These are phyloP conservation scores for Neofusicoccum parvum DNA, from an alignment of 2,329 filamentous ascomycete species.

Conservation along the genomic window DNA sequence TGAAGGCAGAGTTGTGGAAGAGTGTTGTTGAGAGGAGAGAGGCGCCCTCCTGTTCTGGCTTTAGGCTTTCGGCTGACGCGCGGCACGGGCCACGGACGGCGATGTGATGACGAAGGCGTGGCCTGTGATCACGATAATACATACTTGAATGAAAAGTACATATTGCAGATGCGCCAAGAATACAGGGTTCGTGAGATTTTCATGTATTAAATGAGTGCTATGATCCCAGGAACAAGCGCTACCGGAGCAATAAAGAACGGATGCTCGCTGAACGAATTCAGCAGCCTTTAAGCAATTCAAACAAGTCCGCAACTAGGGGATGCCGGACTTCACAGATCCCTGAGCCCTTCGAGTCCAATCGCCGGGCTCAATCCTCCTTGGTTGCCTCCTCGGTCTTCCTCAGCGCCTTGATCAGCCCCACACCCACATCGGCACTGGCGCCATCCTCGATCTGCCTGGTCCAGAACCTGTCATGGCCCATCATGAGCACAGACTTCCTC, in stretches of 20 bases:
- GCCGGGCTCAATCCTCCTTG: not conserved
- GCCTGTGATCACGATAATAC: too few species aligned
- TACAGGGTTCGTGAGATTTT: not conserved
- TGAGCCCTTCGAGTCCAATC: too few species aligned
- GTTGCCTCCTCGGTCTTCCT: slow-evolving; percentile 23
- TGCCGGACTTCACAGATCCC: too few species aligned
- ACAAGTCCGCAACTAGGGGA: too few species aligned
- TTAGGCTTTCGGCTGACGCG: too few species aligned
- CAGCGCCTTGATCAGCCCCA: slow-evolving; percentile 32
- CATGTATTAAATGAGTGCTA: not conserved
- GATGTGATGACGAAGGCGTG: too few species aligned
- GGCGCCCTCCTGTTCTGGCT: too few species aligned
- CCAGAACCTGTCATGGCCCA: slow-evolving; percentile 35
- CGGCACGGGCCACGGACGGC: too few species aligned
- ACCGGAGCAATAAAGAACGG: slow-evolving; percentile 11
- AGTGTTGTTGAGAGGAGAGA: too few species aligned
- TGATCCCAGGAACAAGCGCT: not conserved
- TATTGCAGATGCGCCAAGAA: too few species aligned
- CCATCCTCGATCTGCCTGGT: slow-evolving; percentile 33
- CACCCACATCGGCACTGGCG: slow-evolving; percentile 28
- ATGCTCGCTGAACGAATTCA: not conserved
- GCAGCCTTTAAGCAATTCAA: not conserved
- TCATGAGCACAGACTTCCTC: slow-evolving; percentile 36
- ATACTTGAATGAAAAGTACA: too few species aligned
- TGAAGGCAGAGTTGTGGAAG: too few species aligned